Conservation (phyloP, 1,284 basidiomycete species). For the Melampsora medusae region DNA sequence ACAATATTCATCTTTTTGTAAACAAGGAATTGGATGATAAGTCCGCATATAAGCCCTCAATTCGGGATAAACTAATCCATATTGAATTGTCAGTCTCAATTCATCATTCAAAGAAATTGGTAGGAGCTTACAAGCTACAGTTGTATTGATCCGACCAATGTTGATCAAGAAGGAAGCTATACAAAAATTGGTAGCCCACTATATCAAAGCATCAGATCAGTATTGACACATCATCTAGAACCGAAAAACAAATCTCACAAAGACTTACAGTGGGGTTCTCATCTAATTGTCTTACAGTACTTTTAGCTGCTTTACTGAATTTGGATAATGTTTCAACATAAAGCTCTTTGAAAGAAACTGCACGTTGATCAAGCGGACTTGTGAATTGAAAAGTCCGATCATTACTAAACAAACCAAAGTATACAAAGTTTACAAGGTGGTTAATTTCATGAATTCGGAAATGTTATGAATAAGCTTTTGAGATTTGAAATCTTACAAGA, state of each 20-base stretch:
- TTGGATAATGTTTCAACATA: constrained; percentile 45
- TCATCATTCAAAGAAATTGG: neutral
- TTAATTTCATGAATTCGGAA: neutral
- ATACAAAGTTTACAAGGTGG: no score
- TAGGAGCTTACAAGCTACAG: constrained; percentile 74
- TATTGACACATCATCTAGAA: neutral
- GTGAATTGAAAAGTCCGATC: constrained; percentile 45
- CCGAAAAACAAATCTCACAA: neutral
- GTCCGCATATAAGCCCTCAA: constrained; percentile 77
- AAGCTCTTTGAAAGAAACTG: constrained; percentile 43
- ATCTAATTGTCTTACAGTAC: constrained; percentile 42
- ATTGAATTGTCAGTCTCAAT: neutral
- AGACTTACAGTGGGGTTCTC: constrained; percentile 42
- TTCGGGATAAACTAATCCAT: constrained; percentile 59
- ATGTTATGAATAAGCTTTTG: no score
- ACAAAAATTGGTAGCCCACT: constrained; percentile 37
- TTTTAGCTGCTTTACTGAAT: constrained; percentile 45
- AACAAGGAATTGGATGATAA: constrained; percentile 74
- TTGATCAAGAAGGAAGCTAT: constrained; percentile 67
- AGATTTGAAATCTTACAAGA: constrained; percentile 26
- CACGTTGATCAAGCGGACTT: constrained; percentile 44
- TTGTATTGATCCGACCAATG: constrained; percentile 88
- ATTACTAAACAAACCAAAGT: constrained; percentile 10
- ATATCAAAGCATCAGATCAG: neutral
- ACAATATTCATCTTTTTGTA: constrained; percentile 66